Evolutionary conservation across 139 green algal genomes (phyloP).

Genomic region (Chlamydomonas schloesseri): DNA sequence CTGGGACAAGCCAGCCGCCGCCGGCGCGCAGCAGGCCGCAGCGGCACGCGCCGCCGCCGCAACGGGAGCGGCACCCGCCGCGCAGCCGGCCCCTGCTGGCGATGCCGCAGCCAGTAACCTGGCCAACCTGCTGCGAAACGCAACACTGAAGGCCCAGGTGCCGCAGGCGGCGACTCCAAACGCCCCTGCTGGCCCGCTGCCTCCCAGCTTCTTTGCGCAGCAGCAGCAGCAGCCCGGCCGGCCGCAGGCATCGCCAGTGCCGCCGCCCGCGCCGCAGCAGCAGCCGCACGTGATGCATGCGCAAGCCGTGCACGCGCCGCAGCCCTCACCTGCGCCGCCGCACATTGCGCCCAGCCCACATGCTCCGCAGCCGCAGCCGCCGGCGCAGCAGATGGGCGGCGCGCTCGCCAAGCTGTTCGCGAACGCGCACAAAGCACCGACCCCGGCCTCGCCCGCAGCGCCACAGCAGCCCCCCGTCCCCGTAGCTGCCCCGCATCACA

Average conservation of each 20-base stretch:
- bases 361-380: neutral
- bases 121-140: slow-evolving; percentile 48
- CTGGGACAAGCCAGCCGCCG: slow-evolving; percentile 50
- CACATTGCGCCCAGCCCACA: neutral
- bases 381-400: neutral
- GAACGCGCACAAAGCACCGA: slow-evolving; percentile 3
- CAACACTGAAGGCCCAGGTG: slow-evolving; percentile 21
- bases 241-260: neutral
- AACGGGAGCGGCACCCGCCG: no score
- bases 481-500: no score
- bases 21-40: neutral
- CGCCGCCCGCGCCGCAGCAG: neutral
- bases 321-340: neutral
- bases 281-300: neutral
- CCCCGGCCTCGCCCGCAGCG: neutral
- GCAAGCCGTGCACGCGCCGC: neutral
- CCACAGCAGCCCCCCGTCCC: neutral
- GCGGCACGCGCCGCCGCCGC: neutral
- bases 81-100: neutral
- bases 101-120: slow-evolving; percentile 18
- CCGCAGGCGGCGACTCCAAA: neutral
- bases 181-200: neutral
- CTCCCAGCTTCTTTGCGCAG: slow-evolving; percentile 31
- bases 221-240: slow-evolving; percentile 16
- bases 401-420: slow-evolving; percentile 36